A percentile compares a stretch with the other conserved stretches of the same genome.
Evolutionary conservation across 352 stramenopile species (phyloP).

Genomic region (Ophiocytium majus): DNA sequence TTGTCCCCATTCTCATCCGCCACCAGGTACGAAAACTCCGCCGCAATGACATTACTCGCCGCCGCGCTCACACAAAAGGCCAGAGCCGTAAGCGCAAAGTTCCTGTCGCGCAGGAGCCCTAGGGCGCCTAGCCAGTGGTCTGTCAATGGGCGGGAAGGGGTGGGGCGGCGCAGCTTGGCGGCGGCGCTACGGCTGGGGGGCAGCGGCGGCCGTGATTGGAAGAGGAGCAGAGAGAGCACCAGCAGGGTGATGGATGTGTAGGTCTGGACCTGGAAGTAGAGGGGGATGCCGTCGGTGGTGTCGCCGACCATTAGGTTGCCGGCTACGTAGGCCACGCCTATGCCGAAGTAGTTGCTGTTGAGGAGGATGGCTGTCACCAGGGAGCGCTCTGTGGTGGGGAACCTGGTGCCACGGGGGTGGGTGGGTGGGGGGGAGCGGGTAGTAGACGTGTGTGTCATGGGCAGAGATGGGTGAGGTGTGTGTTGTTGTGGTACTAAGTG

Average conservation of each 20-base stretch:
- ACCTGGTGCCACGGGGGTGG: too few species aligned
- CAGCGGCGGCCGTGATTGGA: not conserved
- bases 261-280: not conserved
- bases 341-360: conserved; percentile 11
- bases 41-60: not conserved
- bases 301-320: not conserved
- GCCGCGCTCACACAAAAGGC: conserved; percentile 3
- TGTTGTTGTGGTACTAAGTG: too few species aligned
- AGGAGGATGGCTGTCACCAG: conserved; percentile 4
- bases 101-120: not conserved
- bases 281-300: not conserved
- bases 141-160: too few species aligned
- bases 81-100: not conserved
- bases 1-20: not conserved
- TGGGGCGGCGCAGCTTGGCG: not conserved
- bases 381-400: not conserved
- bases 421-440: too few species aligned
- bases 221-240: not conserved
- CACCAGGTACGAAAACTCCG: not conserved
- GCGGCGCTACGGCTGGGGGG: not conserved
- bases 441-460: too few species aligned
- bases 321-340: not conserved
- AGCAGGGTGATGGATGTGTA: not conserved
- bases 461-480: too few species aligned
- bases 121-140: too few species aligned